These are phyloP conservation scores for Rhodomyrtus tomentosa DNA, from an alignment of 345 rosid species.

Conservation along the genomic window DNA sequence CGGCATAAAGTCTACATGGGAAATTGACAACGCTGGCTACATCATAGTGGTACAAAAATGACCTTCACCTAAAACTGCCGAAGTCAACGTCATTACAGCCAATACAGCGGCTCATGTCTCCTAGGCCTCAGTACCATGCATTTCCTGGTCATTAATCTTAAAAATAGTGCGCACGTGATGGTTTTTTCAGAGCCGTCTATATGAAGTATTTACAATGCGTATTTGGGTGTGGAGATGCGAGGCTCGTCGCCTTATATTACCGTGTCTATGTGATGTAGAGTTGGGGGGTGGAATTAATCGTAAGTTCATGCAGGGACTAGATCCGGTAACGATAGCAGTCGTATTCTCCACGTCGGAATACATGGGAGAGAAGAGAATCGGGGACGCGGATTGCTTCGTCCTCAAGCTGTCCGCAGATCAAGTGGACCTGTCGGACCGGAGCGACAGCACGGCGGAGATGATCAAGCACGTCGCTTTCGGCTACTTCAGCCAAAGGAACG, in stretches of 20 bases:
- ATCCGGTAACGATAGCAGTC: conserved; percentile 75
- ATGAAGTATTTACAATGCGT: too few species aligned
- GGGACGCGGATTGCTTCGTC: conserved; percentile 62
- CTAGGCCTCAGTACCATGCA: background rate
- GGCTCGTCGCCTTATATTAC: background rate
- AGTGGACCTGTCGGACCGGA: conserved; percentile 51
- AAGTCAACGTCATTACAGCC: conserved; percentile 19
- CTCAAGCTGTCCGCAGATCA: conserved; percentile 74
- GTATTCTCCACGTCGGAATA: conserved; percentile 71
- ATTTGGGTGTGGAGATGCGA: background rate
- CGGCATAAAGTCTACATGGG: background rate
- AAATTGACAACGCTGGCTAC: background rate
- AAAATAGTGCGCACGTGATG: background rate
- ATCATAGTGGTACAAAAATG: background rate
- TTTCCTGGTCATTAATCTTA: background rate
- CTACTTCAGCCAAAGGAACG: conserved; percentile 90
- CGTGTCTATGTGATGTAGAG: background rate
- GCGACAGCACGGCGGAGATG: conserved; percentile 85
- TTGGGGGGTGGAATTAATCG: background rate
- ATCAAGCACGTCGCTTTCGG: conserved; percentile 83
- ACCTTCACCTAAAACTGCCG: background rate
- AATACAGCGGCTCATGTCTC: conserved; percentile 26
- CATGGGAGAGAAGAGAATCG: conserved; percentile 72
- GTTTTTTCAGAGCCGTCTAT: background rate
- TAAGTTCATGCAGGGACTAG: conserved; percentile 56